A percentile compares a stretch with the other conserved stretches of the same genome.
phyloP scores from a whole-genome alignment of 1,284 basidiomycete species.

The Macrocystidia cucumis region DNA sequence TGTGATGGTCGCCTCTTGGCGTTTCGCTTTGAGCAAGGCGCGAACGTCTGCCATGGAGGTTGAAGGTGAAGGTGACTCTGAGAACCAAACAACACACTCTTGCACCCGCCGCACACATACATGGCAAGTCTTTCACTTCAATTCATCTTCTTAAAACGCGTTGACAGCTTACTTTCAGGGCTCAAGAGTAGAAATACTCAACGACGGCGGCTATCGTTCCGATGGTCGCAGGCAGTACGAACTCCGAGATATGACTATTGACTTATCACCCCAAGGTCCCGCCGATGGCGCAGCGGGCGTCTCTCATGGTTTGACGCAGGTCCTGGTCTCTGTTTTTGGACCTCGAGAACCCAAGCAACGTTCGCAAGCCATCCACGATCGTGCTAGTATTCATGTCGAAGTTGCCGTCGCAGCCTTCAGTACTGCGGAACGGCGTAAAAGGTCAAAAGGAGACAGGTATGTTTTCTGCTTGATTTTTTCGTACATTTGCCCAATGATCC shows the following conservation, averaged over 20 bases:
- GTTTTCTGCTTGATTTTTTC: slow-evolving; percentile 18
- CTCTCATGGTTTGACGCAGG: slow-evolving; percentile 86
- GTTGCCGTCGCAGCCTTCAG: slow-evolving; percentile 84
- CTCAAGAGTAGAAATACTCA: slow-evolving; percentile 84
- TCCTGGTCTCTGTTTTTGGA: slow-evolving; percentile 84
- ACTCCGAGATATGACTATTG: slow-evolving; percentile 76
- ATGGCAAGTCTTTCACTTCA: too few relatives aligned
- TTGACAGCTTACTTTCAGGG: slow-evolving; percentile 29
- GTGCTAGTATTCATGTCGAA: slow-evolving; percentile 82
- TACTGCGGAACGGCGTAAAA: slow-evolving; percentile 68
- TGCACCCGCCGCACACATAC: too few relatives aligned
- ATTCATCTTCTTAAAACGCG: slow-evolving; percentile 4
- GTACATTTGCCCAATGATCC: background rate
- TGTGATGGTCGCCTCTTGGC: slow-evolving; percentile 59
- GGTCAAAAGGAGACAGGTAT: slow-evolving; percentile 84
- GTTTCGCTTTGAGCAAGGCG: slow-evolving; percentile 67
- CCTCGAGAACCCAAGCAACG: slow-evolving; percentile 82
- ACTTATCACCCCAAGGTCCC: slow-evolving; percentile 67
- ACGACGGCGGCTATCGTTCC: slow-evolving; percentile 83
- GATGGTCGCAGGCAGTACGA: slow-evolving; percentile 90
- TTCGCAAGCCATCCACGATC: slow-evolving; percentile 72
- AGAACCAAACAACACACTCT: too few relatives aligned
- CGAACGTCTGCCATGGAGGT: slow-evolving; percentile 74
- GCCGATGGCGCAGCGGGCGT: slow-evolving; percentile 85
- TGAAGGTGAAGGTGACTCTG: too few relatives aligned